These are phyloP conservation scores for Anthracocystis setariae DNA, from an alignment of 1,284 basidiomycete genomes.

Conservation along the genomic window DNA sequence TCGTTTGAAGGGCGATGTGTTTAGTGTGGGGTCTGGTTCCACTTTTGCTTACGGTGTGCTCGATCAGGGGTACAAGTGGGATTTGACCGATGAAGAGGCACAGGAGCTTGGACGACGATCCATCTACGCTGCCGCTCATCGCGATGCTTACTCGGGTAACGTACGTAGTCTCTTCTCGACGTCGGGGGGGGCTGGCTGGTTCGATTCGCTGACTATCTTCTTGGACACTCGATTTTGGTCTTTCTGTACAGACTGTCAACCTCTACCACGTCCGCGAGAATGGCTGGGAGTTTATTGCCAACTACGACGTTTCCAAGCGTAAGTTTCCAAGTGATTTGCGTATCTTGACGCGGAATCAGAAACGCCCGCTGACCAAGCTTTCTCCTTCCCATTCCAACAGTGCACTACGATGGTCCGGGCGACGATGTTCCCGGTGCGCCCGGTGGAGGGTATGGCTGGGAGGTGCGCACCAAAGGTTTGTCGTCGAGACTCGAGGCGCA, in stretches of 20 bases:
- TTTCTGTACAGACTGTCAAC: conserved; percentile 76
- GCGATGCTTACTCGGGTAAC: conserved; percentile 90
- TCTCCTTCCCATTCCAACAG: conserved; percentile 6
- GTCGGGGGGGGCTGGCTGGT: background rate
- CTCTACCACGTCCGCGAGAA: conserved; percentile 93
- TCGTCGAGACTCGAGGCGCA: conserved; percentile 54
- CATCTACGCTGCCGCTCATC: conserved; percentile 95
- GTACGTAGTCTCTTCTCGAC: conserved; percentile 31
- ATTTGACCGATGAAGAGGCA: conserved; percentile 91
- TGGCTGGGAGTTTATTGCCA: conserved; percentile 73
- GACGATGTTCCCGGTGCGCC: conserved; percentile 59
- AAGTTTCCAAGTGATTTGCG: conserved; percentile 11
- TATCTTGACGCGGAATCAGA: no score
- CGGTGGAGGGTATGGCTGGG: conserved; percentile 65
- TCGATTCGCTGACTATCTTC: no score
- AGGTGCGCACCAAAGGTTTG: conserved; percentile 60
- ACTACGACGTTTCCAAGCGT: conserved; percentile 64
- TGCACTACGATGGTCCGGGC: conserved; percentile 66
- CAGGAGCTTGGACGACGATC: conserved; percentile 92
- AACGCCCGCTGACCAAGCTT: background rate
- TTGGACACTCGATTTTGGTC: no score
- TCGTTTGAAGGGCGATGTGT: conserved; percentile 92
- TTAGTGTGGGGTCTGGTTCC: conserved; percentile 97
- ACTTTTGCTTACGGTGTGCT: conserved; percentile 99
- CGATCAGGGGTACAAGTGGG: conserved; percentile 95